Conservation (phyloP, 768 basidiomycete genomes). For the Myochromella boudieri region DNA sequence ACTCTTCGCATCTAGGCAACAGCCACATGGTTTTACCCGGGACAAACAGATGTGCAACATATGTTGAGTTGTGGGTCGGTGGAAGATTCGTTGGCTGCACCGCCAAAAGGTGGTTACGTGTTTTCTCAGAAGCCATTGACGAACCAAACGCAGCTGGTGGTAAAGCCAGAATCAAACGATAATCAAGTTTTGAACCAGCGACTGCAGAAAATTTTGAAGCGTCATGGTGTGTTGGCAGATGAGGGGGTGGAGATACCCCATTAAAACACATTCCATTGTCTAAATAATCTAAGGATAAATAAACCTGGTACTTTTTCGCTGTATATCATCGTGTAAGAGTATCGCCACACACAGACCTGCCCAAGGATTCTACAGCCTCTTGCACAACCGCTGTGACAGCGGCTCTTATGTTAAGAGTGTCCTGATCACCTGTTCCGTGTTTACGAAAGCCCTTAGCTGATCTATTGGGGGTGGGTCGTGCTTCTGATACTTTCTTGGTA, state of each 20-base stretch:
- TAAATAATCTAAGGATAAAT: slow-evolving; percentile 1
- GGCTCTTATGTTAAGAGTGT: slow-evolving; percentile 43
- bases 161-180: not conserved
- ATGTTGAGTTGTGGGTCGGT: slow-evolving; percentile 26
- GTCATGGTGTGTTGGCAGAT: slow-evolving; percentile 13
- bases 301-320: not conserved
- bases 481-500: slow-evolving; percentile 17
- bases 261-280: slow-evolving; percentile 4
- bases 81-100: slow-evolving; percentile 7
- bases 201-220: slow-evolving; percentile 16
- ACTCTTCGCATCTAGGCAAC: slow-evolving; percentile 17
- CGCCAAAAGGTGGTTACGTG: slow-evolving; percentile 12
- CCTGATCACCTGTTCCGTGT: slow-evolving; percentile 13
- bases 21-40: slow-evolving; percentile 36
- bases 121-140: too few species aligned
- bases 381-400: slow-evolving; percentile 57
- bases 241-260: not conserved
- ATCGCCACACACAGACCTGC: slow-evolving; percentile 47
- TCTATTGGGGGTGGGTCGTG: slow-evolving; percentile 21
- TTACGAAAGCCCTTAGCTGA: not conserved
- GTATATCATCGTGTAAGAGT: slow-evolving; percentile 18
- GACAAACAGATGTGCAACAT: slow-evolving; percentile 28
- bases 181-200: slow-evolving; percentile 14
- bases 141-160: too few species aligned
- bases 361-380: slow-evolving; percentile 50